Percentiles rank a stretch among this genome's conserved stretches.
These are phyloP conservation scores for Backusella psychrophila DNA, from an alignment of 192 early-diverging fungal genomes.

Conservation along the genomic window DNA sequence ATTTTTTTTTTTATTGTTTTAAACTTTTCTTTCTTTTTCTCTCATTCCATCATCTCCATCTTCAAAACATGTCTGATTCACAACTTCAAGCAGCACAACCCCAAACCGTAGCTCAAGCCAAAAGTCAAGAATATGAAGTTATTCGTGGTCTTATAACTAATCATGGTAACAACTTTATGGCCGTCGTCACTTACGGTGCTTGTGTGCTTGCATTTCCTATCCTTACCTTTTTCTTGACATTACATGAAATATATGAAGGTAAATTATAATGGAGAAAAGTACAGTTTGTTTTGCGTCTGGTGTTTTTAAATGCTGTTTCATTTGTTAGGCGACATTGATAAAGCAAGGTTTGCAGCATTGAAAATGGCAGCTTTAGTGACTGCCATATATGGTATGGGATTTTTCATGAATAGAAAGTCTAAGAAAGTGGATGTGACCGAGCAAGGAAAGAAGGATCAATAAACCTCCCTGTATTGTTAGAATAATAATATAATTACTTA, in stretches of 20 bases:
- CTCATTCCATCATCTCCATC: not conserved
- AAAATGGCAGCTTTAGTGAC: not conserved
- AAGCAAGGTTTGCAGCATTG: not conserved
- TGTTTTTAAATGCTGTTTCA: not conserved
- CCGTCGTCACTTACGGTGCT: slow-evolving; percentile 33
- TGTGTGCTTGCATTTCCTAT: slow-evolving; percentile 43
- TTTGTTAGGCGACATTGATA: not conserved
- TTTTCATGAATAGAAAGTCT: not conserved
- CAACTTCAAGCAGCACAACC: not conserved
- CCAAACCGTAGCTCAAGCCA: not conserved
- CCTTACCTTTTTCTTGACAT: slow-evolving; percentile 38
- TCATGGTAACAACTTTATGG: not conserved
- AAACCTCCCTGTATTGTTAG: not conserved
- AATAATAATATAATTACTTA: not conserved
- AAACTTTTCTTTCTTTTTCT: not conserved
- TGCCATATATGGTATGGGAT: not conserved
- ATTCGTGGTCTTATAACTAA: not conserved
- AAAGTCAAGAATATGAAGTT: not conserved
- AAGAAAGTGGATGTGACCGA: not conserved
- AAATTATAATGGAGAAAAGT: slow-evolving; percentile 3
- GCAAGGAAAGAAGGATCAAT: not conserved
- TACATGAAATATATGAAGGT: slow-evolving; percentile 45
- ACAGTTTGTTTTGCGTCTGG: not conserved
- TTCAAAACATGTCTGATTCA: not conserved
- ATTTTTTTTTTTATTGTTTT: not conserved